Base-by-base conservation (phyloP, 192 early-diverging fungal species). In the Phlyctochytrium planicorne region DNA sequence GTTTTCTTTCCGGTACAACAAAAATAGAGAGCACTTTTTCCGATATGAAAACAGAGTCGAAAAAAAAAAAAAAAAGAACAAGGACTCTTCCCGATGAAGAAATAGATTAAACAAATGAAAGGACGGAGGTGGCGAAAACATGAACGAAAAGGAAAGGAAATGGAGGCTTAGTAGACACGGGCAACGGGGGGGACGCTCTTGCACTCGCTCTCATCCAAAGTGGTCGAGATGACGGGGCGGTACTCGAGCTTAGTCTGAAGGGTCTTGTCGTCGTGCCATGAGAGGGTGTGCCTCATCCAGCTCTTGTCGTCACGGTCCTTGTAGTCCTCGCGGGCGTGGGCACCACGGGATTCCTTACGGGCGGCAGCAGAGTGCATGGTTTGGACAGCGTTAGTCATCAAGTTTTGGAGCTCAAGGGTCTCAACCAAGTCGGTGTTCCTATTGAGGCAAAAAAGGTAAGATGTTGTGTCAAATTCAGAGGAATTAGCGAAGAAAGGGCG, bases 221-320 rank as follows among this genome's bases (percentile, higher is more conserved):
- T 97, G 62, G 80, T 76, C 64, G 66, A 74, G 12, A 85, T 86
- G 63, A 96, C 94, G n/a, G 66, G 73, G 63, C 97, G 89, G 87
- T 98, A 96, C 65, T 78, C 79, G 55, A 98, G 83, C 63, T 81
- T 86, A 53, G 93, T 88, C 12, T 87, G 78, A 53, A 87, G 84
- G 61, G 88, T 87, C 66, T 91, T 79, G 66, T 90, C 90, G 75
- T 92, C 81, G 84, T 94, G 90, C 85, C 89, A 95, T 50, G 97
- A 95, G 53, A 98, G 84, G 62, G 94, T 95, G 85, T 98, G 97
- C 88, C 97, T 97, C 94, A 96, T 95, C 95, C 94, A 98, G 71
- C 94, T 82, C 61, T 82, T 76, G 77, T 98, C 97, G 81, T 96
- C 87, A 76, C 95, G 93, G 2, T 88, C 88, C 52, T 69, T 68